A percentile compares a stretch with the other conserved stretches of the same genome.
These are phyloP conservation scores for Candida sithepensis DNA, from an alignment of 805 yeast genomes.

Conservation along the genomic window DNA sequence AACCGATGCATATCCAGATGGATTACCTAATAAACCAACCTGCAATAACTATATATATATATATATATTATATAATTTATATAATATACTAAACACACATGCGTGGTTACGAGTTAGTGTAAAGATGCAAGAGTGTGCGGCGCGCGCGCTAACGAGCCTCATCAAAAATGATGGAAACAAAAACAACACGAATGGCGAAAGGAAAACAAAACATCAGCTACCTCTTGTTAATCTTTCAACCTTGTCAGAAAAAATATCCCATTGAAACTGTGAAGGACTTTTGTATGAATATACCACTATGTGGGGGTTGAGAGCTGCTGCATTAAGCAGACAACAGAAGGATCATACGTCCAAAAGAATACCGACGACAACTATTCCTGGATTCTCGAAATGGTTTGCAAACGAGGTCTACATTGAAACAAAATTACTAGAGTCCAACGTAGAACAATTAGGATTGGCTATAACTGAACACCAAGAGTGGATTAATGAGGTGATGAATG, in stretches of 20 bases:
- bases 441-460: constrained; percentile 22
- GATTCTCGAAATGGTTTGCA: constrained; percentile 33
- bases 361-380: constrained; percentile 23
- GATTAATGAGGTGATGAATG: constrained; percentile 28
- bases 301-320: constrained; percentile 30
- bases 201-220: not conserved
- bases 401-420: constrained; percentile 27
- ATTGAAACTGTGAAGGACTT: not conserved
- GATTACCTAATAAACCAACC: too few species aligned
- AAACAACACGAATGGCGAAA: constrained; percentile 16
- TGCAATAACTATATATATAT: too few species aligned
- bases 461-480: constrained; percentile 27
- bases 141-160: too few species aligned
- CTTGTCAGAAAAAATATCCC: too few species aligned
- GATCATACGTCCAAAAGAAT: constrained; percentile 6
- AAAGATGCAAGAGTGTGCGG: too few species aligned
- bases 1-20: too few species aligned
- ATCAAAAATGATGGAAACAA: constrained; percentile 12
- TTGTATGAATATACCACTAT: constrained; percentile 6
- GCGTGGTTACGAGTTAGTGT: too few species aligned
- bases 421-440: constrained; percentile 21
- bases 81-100: too few species aligned
- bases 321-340: constrained; percentile 12
- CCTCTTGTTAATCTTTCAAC: too few species aligned
- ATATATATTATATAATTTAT: too few species aligned